Evolutionary conservation across 1,284 basidiomycete genomes (phyloP), one percentile per base, ranked within the genome.

Genomic region (Grifola frondosa): DNA sequence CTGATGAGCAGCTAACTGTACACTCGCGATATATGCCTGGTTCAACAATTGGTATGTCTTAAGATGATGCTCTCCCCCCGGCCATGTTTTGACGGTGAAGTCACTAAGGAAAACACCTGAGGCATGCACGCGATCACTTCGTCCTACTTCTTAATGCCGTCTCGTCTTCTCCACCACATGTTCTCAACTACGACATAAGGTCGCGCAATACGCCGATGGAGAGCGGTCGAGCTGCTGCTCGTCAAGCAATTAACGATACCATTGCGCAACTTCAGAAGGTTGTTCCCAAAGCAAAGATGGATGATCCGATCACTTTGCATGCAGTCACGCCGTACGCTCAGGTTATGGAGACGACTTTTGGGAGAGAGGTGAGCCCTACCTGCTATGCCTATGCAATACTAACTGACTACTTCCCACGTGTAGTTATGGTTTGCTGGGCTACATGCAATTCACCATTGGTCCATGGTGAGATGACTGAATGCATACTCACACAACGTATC

Each of bases 381-480:
- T 28, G 15, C 22, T 16, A 20, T 10, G 8, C 15, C 17, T 10
- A 16, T 25, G 11, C 21, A n/a, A 20, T 37, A 12, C 22, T 15
- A 15, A 13, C 9, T 30, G 24, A 15, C 13, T 12, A 11, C 41
- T 21, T n/a, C 26, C 12, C n/a, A 16, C 28, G 11, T 29, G 22
- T 35, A 91, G 86, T 63, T 92, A n/a, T 92, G 90, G 90, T 92
- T 92, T 61, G 77, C 78, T n/a, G 78, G 74, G 19, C 64, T 92
- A 21, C 89, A 92, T 60, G 88, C 88, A 33, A 84, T 91, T 26
- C 87, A 90, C 63, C 88, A 89, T 60, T 90, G 85, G 85, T 87
- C 85, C 13, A 88, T 89, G 84, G 84, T 88, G 59, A 54, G 75
- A 59, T 37, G n/a, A 31, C n/a, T 21, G 42, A 15, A 16, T 24